Evolutionary conservation across 805 yeast genomes (phyloP).

Genomic region (Candida nanaspora): DNA sequence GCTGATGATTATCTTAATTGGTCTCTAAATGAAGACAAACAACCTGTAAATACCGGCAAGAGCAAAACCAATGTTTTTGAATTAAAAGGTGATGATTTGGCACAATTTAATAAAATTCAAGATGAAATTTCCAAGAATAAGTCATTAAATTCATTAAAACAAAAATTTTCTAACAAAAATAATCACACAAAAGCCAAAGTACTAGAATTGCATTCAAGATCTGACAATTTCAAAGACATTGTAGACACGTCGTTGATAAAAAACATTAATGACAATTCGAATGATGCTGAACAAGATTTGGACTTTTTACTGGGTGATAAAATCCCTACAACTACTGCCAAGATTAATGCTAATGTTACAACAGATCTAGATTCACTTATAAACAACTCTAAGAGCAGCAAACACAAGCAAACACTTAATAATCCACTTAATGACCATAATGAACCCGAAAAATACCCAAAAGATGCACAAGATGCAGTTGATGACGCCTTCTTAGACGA

Average conservation of each 20-base stretch:
- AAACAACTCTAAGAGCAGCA: neutral
- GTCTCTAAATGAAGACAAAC: conserved; percentile 2
- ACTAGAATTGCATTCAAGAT: conserved; percentile 8
- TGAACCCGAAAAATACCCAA: too few relatives aligned
- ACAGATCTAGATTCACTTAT: conserved; percentile 6
- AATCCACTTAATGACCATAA: too few relatives aligned
- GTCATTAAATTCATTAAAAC: conserved; percentile 8
- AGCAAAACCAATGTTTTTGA: neutral
- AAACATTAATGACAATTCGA: conserved; percentile 1
- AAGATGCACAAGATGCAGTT: too few relatives aligned
- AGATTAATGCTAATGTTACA: neutral
- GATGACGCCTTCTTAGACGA: neutral
- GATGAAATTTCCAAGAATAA: conserved; percentile 16
- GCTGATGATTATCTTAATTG: conserved; percentile 9
- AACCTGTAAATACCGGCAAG: neutral
- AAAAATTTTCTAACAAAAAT: conserved; percentile 1
- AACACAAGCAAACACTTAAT: neutral
- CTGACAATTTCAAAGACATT: conserved; percentile 10
- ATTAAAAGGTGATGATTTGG: conserved; percentile 14
- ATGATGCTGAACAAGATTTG: conserved; percentile 10
- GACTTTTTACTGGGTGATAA: conserved; percentile 13
- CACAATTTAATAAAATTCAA: conserved; percentile 14
- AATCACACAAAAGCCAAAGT: conserved; percentile 9
- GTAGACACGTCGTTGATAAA: conserved; percentile 8
- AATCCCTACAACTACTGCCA: neutral